Evolutionary conservation across 495 filamentous ascomycete genomes (phyloP), one percentile per base, ranked within the genome.

Genomic region (Usnea hakonensis): DNA sequence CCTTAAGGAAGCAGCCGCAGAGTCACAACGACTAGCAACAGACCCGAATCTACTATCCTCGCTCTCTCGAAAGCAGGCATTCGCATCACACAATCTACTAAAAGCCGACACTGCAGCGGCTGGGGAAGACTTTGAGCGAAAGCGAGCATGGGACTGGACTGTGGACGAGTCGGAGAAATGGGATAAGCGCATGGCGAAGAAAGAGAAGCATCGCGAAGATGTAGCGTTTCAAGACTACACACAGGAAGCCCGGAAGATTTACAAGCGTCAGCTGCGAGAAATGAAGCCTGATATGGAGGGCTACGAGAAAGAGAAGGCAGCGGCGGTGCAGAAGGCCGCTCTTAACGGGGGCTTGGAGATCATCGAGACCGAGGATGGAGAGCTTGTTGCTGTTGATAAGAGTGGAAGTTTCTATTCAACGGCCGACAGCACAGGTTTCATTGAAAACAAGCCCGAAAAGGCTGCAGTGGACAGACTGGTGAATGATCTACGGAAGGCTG

Each of bases 101-200:
- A 95, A 95, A 76, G 90, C 92, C 17, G 91, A 96, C 65, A 85
- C 87, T 2, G 89, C 89, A 71, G 90, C 89, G 16, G 78, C 79
- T 0, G 92, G 93, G 14, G 90, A 89, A 64, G 92, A 97, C 73
- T 98, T 97, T 69, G 95, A 98, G 75, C 88, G 94, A 61, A 97
- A 97, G 76, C 86, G 95, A 35, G 92, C 93, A 1, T 97, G 94
- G 94, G 95, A 97, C 74, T 97, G 93, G 91, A 97, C 94, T 0
- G 77, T 91, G 19, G 94, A 97, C 32, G 94, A 98, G 75, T 85
- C 83, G 53, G 94, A 96, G 76, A 84, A 85, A 59, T 98, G 94
- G 94, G 94, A 98, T 71, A 86, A 85, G 73, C 85, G 91, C 26
- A 79, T 91, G 77, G 87, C 83, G 63, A 95, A 95, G 81, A 95